phyloP scores from a whole-genome alignment of 129 eudicot species.

The Flaveria linearis region DNA sequence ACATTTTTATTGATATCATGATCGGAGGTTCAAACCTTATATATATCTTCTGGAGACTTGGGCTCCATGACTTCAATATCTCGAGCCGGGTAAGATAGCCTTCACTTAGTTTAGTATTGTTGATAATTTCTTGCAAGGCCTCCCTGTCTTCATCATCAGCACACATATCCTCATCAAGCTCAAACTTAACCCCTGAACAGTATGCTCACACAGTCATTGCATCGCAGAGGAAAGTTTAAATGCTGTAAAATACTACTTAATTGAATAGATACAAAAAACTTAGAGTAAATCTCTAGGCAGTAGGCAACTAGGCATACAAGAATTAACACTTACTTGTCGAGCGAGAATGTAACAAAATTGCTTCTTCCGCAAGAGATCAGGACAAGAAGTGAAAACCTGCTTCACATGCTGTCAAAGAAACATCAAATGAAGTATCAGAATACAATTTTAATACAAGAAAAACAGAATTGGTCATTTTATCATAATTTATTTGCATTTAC shows the following conservation, averaged over 20 bases:
- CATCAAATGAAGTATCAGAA: not conserved
- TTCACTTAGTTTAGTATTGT: constrained; percentile 80
- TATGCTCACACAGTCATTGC: constrained; percentile 7
- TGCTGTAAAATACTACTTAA: not conserved
- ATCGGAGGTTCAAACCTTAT: constrained; percentile 55
- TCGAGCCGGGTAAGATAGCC: constrained; percentile 97
- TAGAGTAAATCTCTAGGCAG: not conserved
- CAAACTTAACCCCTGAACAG: constrained; percentile 71
- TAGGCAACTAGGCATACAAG: not conserved
- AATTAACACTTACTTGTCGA: constrained; percentile 70
- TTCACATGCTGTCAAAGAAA: constrained; percentile 72
- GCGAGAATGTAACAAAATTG: constrained; percentile 93
- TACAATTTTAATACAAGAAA: not conserved
- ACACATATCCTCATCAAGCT: constrained; percentile 82
- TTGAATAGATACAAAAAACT: not conserved
- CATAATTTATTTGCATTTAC: not conserved
- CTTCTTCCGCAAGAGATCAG: constrained; percentile 69
- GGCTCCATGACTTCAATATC: constrained; percentile 99
- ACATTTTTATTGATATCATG: not conserved
- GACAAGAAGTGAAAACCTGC: constrained; percentile 68
- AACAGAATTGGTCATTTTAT: not conserved
- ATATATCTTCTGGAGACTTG: constrained; percentile 96
- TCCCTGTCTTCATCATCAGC: constrained; percentile 79
- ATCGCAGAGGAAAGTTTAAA: not conserved
- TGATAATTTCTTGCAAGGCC: constrained; percentile 77